These are phyloP conservation scores for Macrophomina tecta DNA, from an alignment of 2,329 filamentous ascomycete species.

Conservation along the genomic window DNA sequence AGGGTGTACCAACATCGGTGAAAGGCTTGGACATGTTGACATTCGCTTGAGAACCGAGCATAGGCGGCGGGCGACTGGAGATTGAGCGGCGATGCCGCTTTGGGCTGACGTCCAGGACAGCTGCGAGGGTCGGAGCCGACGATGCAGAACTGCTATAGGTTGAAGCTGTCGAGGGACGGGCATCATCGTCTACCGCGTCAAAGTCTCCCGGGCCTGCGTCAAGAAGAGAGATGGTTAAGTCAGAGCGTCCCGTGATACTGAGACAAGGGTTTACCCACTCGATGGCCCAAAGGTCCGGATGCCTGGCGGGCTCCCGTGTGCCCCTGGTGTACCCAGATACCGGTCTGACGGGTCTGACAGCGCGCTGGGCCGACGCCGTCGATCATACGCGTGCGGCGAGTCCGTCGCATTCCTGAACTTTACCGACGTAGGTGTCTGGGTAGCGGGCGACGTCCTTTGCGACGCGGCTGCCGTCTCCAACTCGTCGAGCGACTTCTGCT, in stretches of 20 bases:
- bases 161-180: slow-evolving; percentile 38
- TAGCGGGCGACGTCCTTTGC: slow-evolving; percentile 26
- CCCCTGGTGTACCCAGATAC: slow-evolving; percentile 39
- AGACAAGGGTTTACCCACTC: slow-evolving; percentile 7
- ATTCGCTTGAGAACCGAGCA: slow-evolving; percentile 41
- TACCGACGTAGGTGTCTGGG: slow-evolving; percentile 25
- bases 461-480: slow-evolving; percentile 59
- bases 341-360: slow-evolving; percentile 46
- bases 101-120: slow-evolving; percentile 41
- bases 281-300: slow-evolving; percentile 19
- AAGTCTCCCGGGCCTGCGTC: neutral
- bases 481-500: slow-evolving; percentile 77
- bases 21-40: slow-evolving; percentile 26
- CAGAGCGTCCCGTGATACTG: neutral
- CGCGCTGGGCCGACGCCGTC: slow-evolving; percentile 42
- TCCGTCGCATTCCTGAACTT: slow-evolving; percentile 37
- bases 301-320: slow-evolving; percentile 4
- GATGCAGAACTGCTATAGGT: slow-evolving; percentile 36
- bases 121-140: slow-evolving; percentile 38
- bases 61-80: slow-evolving; percentile 40
- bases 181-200: slow-evolving; percentile 37
- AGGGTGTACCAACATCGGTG: slow-evolving; percentile 33
- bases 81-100: slow-evolving; percentile 45
- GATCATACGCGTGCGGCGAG: slow-evolving; percentile 34
- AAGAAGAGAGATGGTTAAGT: neutral